phyloP scores from a whole-genome alignment of 1,284 basidiomycete species.

The Sanguinoderma infundibulare region DNA sequence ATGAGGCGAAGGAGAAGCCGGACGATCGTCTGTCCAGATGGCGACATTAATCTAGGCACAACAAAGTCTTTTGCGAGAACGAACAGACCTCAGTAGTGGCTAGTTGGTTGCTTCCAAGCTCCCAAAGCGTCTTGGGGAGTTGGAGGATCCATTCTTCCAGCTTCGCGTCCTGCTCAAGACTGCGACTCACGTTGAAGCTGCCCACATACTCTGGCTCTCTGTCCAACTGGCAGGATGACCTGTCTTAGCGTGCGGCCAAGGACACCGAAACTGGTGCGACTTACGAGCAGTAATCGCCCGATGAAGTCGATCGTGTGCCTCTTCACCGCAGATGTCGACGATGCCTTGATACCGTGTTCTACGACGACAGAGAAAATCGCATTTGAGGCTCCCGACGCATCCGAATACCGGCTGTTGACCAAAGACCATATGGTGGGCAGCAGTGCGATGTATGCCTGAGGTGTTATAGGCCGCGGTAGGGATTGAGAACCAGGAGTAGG shows the following conservation, averaged over 20 bases:
- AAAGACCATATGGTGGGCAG: conserved; percentile 88
- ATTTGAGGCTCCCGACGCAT: conserved; percentile 34
- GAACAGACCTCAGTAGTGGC: conserved; percentile 57
- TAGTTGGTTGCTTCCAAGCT: conserved; percentile 66
- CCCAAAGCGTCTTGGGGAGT: conserved; percentile 84
- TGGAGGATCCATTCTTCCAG: conserved; percentile 69
- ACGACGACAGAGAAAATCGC: conserved; percentile 54
- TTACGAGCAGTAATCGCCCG: conserved; percentile 67
- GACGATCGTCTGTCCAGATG: conserved; percentile 52
- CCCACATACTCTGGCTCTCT: conserved; percentile 60
- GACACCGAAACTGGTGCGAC: conserved; percentile 33
- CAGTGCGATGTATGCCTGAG: conserved; percentile 69
- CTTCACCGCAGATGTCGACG: conserved; percentile 67
- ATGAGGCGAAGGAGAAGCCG: conserved; percentile 64
- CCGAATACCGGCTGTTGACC: conserved; percentile 48
- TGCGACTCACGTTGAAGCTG: conserved; percentile 45
- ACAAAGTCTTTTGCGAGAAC: background rate
- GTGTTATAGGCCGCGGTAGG: conserved; percentile 50
- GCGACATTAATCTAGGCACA: background rate
- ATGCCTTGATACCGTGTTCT: conserved; percentile 60
- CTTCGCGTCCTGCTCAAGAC: conserved; percentile 38
- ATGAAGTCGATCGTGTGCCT: conserved; percentile 73
- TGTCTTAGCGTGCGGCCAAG: too few species aligned
- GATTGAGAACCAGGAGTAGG: conserved; percentile 43
- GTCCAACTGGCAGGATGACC: conserved; percentile 53